Base-by-base conservation (phyloP, 345 rosid species). In the Mangifera indica region DNA sequence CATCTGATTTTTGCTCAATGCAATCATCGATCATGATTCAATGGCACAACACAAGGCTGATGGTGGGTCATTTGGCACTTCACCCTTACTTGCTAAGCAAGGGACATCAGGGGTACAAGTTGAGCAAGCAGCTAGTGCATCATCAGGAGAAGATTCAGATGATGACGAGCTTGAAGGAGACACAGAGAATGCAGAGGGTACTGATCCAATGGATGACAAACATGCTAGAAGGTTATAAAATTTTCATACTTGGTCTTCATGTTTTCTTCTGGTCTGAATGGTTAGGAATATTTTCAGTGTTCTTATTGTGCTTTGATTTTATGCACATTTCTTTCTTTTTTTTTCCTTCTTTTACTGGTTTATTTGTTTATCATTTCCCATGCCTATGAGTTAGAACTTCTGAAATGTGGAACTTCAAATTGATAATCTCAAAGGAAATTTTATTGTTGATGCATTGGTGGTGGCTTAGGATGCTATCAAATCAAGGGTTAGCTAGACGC, bases 401-500 rank as follows among this genome's bases (percentile, higher is more conserved):
- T 52, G 29, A 53, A 20, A 17, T 52, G 17, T 51, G 45, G 18
- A 45, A 72, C 8, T 80, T 58, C 60, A 60, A 63, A 20, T 24
- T 66, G 63, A 42, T 59, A 54, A 34, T 26, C 61, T 45, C 29
- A 17, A 63, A 55, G 65, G 45, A 29, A 29, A 29, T 1, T 29
- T 29, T 29, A 3, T 60, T 17, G 69, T 62, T 74, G 58, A 67
- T 64, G 49, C 52, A 44, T 66, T 78, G 69, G 49, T 71, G 73
- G 63, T 81, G 75, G 20, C 26, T 24, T 81, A 95, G 99, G 88
- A 93, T 91, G 98, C 81, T 78, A 78, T 96, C 99, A 54, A 96
- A 96, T 86, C 89, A 97, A 76, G 99, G 93, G 85, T 96, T 98
- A 40, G 98, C 99, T 51, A 89, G 98, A 74, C 97, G 98, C 20